These are phyloP conservation scores for Colletotrichum musicola DNA, from an alignment of 2,329 filamentous ascomycete species.

Conservation along the genomic window DNA sequence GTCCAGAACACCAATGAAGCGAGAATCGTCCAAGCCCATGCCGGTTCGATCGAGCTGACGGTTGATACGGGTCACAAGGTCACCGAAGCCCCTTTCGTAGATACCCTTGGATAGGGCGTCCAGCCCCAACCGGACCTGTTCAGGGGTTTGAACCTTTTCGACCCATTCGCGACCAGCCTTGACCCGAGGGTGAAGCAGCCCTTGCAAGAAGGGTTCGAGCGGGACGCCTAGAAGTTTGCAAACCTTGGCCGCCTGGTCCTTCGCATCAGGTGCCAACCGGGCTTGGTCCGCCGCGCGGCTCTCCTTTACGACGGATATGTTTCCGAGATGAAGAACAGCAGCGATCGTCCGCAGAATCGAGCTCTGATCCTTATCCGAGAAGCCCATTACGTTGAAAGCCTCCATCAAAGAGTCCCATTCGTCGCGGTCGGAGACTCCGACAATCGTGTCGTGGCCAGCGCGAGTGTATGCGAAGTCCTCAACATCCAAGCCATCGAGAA, in stretches of 20 bases:
- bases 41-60: constrained; percentile 88
- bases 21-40: constrained; percentile 83
- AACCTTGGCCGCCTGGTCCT: constrained; percentile 80
- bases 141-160: constrained; percentile 96
- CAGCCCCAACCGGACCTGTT: constrained; percentile 90
- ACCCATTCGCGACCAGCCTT: constrained; percentile 98
- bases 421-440: constrained; percentile 87
- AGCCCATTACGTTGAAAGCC: constrained; percentile 94
- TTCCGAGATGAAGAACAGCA: constrained; percentile 92
- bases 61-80: constrained; percentile 93
- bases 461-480: constrained; percentile 93
- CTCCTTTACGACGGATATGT: constrained; percentile 90
- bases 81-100: constrained; percentile 95
- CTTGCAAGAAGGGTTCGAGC: constrained; percentile 86
- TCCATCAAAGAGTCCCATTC: constrained; percentile 94
- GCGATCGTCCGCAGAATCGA: constrained; percentile 90
- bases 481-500: constrained; percentile 80
- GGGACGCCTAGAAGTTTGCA: constrained; percentile 88
- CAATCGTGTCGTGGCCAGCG: constrained; percentile 91
- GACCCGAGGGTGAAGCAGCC: constrained; percentile 90
- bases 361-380: constrained; percentile 84
- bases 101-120: constrained; percentile 97
- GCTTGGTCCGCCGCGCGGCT: constrained; percentile 93
- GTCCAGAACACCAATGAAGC: constrained; percentile 98
- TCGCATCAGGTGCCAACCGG: constrained; percentile 80